A percentile compares a stretch with the other conserved stretches of the same genome.
phyloP scores from a whole-genome alignment of 164 flowering plant genomes.

The Tetracentron sinense region DNA sequence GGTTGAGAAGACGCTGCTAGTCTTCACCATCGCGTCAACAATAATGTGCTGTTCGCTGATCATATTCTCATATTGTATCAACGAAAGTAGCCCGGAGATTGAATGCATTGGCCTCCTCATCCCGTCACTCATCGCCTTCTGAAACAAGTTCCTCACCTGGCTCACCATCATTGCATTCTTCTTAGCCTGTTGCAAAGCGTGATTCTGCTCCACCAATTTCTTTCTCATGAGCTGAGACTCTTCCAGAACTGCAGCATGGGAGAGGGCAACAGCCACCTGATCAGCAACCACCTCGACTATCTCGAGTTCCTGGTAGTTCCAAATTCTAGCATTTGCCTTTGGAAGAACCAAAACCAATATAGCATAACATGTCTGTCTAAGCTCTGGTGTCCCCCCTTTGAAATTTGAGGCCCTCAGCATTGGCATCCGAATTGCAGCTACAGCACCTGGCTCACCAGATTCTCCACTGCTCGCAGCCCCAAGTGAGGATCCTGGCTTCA shows the following conservation, averaged over 20 bases:
- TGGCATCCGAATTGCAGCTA: conserved; percentile 93
- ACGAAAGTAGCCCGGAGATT: conserved; percentile 74
- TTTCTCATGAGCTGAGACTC: conserved; percentile 93
- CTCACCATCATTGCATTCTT: conserved; percentile 86
- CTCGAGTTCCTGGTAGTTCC: conserved; percentile 79
- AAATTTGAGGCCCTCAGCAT: conserved; percentile 85
- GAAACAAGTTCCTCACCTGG: conserved; percentile 77
- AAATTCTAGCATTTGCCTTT: conserved; percentile 40
- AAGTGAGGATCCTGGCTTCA: conserved; percentile 55
- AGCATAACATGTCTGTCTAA: conserved; percentile 65
- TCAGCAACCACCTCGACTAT: conserved; percentile 92
- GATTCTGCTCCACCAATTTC: conserved; percentile 71
- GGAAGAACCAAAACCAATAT: conserved; percentile 86
- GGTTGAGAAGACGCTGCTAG: conserved; percentile 64
- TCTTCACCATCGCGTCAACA: conserved; percentile 65
- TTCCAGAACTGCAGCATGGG: conserved; percentile 92
- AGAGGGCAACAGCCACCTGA: conserved; percentile 96
- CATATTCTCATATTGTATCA: conserved; percentile 60
- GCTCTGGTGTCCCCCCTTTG: conserved; percentile 92
- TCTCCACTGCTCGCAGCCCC: conserved; percentile 57
- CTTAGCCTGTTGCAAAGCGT: conserved; percentile 70
- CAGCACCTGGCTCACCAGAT: conserved; percentile 49
- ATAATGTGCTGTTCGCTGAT: conserved; percentile 45
- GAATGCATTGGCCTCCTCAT: conserved; percentile 94
- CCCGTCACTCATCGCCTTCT: conserved; percentile 85